These are phyloP conservation scores for Phanerodontia chrysosporium DNA, from an alignment of 768 basidiomycete species.

Conservation along the genomic window DNA sequence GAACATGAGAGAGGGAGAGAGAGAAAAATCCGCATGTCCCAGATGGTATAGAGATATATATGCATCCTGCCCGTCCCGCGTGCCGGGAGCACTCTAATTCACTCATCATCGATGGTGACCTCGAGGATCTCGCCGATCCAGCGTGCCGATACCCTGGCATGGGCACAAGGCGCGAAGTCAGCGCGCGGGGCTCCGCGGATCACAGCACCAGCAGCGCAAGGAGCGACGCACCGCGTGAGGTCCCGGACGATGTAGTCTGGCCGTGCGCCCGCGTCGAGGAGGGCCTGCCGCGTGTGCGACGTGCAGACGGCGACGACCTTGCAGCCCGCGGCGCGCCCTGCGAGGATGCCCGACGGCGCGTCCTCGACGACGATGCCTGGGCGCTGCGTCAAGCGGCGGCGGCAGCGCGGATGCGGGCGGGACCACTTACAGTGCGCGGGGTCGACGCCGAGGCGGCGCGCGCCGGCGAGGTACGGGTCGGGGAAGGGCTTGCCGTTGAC, in stretches of 20 bases:
- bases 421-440: conserved; percentile 51
- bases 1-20: neutral
- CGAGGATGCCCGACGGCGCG: conserved; percentile 75
- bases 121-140: conserved; percentile 44
- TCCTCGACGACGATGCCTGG: conserved; percentile 86
- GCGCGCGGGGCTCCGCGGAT: neutral
- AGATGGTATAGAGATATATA: neutral
- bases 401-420: neutral
- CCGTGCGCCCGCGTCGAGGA: conserved; percentile 48
- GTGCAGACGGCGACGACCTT: conserved; percentile 82
- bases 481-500: conserved; percentile 81
- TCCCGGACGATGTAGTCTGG: conserved; percentile 69
- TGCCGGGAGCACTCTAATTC: neutral
- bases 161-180: conserved; percentile 1
- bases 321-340: conserved; percentile 74
- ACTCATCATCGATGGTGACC: conserved; percentile 37
- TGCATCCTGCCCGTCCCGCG: neutral
- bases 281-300: conserved; percentile 54
- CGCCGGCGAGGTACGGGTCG: conserved; percentile 81
- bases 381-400: neutral
- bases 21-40: neutral
- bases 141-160: conserved; percentile 39
- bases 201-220: neutral
- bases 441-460: conserved; percentile 50
- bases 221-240: conserved; percentile 51